A percentile compares a stretch with the other conserved stretches of the same genome.
Conservation (phyloP, 2,329 filamentous ascomycete genomes). For the Aspergillus awamori region DNA sequence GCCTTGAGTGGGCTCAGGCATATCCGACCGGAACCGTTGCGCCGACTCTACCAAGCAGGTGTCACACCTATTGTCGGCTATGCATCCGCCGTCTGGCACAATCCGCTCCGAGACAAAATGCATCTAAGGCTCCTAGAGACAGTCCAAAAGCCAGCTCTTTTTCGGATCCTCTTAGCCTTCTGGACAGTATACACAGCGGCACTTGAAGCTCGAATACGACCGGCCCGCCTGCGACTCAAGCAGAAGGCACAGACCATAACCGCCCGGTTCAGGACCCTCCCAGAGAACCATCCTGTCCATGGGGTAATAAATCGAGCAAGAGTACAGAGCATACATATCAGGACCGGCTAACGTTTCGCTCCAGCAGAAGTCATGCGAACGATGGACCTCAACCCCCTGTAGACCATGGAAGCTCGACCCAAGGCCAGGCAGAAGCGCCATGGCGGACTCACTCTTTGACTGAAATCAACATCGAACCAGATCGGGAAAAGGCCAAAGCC, state of each 20-base stretch:
- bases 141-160: slow-evolving; percentile 22
- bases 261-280: slow-evolving; percentile 18
- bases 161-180: slow-evolving; percentile 26
- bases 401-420: slow-evolving; percentile 29
- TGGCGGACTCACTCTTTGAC: slow-evolving; percentile 26
- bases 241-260: too few species aligned
- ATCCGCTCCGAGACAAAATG: slow-evolving; percentile 22
- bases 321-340: slow-evolving; percentile 16
- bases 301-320: slow-evolving; percentile 15
- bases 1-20: slow-evolving; percentile 22
- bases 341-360: slow-evolving; percentile 24
- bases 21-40: slow-evolving; percentile 25
- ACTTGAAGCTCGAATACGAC: slow-evolving; percentile 23
- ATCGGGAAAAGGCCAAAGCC: slow-evolving; percentile 22
- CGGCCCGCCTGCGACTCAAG: slow-evolving; percentile 15
- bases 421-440: slow-evolving; percentile 20
- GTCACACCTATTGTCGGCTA: slow-evolving; percentile 28
- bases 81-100: slow-evolving; percentile 27
- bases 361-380: slow-evolving; percentile 25
- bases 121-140: slow-evolving; percentile 21
- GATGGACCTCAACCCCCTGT: slow-evolving; percentile 19
- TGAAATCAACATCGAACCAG: slow-evolving; percentile 27
- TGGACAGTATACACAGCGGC: slow-evolving; percentile 19
- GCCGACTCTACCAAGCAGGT: slow-evolving; percentile 29
- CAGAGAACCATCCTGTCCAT: slow-evolving; percentile 11